A percentile compares a stretch with the other conserved stretches of the same genome.
These are phyloP conservation scores for Caloboletus firmus DNA, from an alignment of 1,284 basidiomycete genomes.

Conservation along the genomic window DNA sequence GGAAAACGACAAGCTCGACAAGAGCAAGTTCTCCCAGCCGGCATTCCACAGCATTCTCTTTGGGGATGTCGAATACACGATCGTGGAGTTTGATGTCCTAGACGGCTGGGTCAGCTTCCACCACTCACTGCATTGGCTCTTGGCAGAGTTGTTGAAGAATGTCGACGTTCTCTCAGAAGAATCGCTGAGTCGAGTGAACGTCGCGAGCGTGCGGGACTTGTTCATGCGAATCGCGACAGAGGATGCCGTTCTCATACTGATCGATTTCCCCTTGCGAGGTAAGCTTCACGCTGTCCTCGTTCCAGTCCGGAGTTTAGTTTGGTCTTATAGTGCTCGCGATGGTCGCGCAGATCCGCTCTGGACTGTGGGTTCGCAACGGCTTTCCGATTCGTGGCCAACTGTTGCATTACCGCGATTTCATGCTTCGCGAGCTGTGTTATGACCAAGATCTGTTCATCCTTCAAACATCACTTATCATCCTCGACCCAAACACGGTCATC, in stretches of 20 bases:
- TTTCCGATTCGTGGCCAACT: conserved; percentile 94
- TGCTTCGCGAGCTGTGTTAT: conserved; percentile 93
- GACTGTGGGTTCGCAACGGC: conserved; percentile 97
- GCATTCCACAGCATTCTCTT: conserved; percentile 66
- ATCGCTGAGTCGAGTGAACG: conserved; percentile 50
- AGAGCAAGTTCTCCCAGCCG: conserved; percentile 59
- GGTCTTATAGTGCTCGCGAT: conserved; percentile 70
- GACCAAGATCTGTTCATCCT: conserved; percentile 96
- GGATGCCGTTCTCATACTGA: conserved; percentile 63
- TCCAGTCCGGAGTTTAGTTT: neutral
- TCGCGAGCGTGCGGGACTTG: conserved; percentile 58
- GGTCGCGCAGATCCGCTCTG: conserved; percentile 93
- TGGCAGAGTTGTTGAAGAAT: conserved; percentile 90
- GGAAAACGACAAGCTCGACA: conserved; percentile 64
- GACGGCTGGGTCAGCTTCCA: conserved; percentile 92
- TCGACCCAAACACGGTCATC: conserved; percentile 81
- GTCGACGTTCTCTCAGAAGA: conserved; percentile 62
- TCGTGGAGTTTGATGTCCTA: conserved; percentile 77
- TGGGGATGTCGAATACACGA: conserved; percentile 55
- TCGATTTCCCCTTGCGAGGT: conserved; percentile 89
- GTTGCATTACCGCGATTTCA: conserved; percentile 96
- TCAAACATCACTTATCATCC: conserved; percentile 78
- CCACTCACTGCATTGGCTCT: conserved; percentile 89
- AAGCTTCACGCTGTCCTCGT: conserved; percentile 21
- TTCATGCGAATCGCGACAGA: conserved; percentile 61